These are phyloP conservation scores for Vaucheria bursata DNA, from an alignment of 352 stramenopile genomes.

Conservation along the genomic window DNA sequence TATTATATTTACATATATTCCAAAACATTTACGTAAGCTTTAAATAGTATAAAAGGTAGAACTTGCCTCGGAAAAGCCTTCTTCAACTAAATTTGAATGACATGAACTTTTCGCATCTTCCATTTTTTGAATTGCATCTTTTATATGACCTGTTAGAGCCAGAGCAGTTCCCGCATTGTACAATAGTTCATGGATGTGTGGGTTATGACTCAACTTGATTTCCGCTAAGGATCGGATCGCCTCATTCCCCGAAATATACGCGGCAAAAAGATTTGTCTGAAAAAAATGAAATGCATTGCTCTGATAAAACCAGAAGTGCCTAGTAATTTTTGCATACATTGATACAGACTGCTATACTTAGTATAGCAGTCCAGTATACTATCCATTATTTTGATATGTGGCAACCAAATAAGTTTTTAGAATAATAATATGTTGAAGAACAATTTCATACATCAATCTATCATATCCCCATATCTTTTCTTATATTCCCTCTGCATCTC, in stretches of 20 bases:
- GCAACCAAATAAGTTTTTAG: background rate
- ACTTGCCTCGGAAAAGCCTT: conserved; percentile 10
- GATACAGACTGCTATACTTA: background rate
- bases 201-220: conserved; percentile 19
- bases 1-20: background rate
- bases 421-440: no score
- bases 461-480: background rate
- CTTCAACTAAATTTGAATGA: background rate
- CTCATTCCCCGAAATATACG: background rate
- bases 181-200: conserved; percentile 24
- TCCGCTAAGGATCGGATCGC: background rate
- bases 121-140: conserved; percentile 3
- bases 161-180: conserved; percentile 35
- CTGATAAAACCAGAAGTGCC: no score
- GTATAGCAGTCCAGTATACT: no score
- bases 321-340: no score
- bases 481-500: background rate
- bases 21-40: no score
- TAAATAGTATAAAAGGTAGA: no score
- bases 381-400: background rate
- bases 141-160: conserved; percentile 14
- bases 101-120: conserved; percentile 13
- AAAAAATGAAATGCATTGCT: no score
- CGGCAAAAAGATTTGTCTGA: conserved; percentile 3
- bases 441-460: background rate